These are phyloP conservation scores for Cyathus striatus DNA, from an alignment of 768 basidiomycete genomes.

Conservation along the genomic window DNA sequence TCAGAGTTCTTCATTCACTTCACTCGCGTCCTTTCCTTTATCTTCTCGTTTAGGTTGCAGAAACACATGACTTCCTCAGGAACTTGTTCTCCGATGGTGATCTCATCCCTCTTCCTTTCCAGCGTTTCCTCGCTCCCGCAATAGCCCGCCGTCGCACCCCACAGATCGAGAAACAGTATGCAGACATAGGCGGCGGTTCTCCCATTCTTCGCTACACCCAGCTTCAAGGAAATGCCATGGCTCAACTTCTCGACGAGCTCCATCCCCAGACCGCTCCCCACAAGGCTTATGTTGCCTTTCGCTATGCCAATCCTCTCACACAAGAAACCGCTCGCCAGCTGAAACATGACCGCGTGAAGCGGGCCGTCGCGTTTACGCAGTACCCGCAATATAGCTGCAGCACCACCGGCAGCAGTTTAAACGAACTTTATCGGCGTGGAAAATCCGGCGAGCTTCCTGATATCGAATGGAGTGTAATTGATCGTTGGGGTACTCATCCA, in stretches of 20 bases:
- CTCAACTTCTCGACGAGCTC: slow-evolving; percentile 86
- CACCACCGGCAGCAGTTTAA: slow-evolving; percentile 95
- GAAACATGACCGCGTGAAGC: slow-evolving; percentile 84
- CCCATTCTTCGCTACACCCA: slow-evolving; percentile 91
- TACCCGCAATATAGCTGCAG: slow-evolving; percentile 99
- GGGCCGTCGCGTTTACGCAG: slow-evolving; percentile 95
- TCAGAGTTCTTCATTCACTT: slow-evolving; percentile 27
- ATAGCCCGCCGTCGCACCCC: slow-evolving; percentile 91
- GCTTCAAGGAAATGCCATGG: slow-evolving; percentile 88
- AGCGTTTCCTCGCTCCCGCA: slow-evolving; percentile 77
- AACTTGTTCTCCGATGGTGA: slow-evolving; percentile 90
- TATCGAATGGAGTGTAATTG: slow-evolving; percentile 95
- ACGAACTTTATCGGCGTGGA: slow-evolving; percentile 77
- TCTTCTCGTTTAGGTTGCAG: slow-evolving; percentile 59
- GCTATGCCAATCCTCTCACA: slow-evolving; percentile 88
- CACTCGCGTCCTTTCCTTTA: slow-evolving; percentile 5
- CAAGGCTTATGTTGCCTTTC: slow-evolving; percentile 94
- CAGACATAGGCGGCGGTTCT: slow-evolving; percentile 92
- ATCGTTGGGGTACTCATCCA: slow-evolving; percentile 94
- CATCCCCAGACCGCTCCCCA: slow-evolving; percentile 91
- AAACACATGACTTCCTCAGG: slow-evolving; percentile 90
- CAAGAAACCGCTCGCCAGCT: slow-evolving; percentile 78
- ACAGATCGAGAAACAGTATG: slow-evolving; percentile 91
- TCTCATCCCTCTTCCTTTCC: slow-evolving; percentile 93
- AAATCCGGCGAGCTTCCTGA: slow-evolving; percentile 55